These are phyloP conservation scores for Fusarium brachygibbosum DNA, from an alignment of 2,329 filamentous ascomycete genomes.

Conservation along the genomic window DNA sequence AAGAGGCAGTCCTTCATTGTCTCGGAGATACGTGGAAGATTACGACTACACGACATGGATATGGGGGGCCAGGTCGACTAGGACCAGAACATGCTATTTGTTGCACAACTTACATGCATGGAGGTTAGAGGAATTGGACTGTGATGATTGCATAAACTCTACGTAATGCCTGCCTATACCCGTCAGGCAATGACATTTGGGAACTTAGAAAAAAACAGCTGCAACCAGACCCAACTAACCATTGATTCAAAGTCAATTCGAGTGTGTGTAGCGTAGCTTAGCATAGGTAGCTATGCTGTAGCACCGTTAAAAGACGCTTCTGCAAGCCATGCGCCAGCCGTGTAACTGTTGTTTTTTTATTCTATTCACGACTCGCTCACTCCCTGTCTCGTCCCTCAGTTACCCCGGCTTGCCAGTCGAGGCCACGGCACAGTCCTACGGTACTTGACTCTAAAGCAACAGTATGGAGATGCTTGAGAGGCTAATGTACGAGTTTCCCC, in stretches of 20 bases:
- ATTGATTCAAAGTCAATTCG: slow-evolving; percentile 22
- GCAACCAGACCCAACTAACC: neutral
- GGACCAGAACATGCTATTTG: slow-evolving; percentile 3
- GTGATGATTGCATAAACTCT: slow-evolving; percentile 22
- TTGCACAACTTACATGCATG: slow-evolving; percentile 4
- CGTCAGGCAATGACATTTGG: slow-evolving; percentile 8
- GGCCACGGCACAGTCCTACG: neutral
- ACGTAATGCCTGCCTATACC: slow-evolving; percentile 14
- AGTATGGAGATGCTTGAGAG: slow-evolving; percentile 8
- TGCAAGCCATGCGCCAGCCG: slow-evolving; percentile 26
- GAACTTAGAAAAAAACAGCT: slow-evolving; percentile 1
- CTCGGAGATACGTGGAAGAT: slow-evolving; percentile 20
- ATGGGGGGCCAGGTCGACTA: neutral
- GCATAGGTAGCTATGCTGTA: neutral
- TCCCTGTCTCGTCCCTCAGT: neutral
- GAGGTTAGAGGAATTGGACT: slow-evolving; percentile 1
- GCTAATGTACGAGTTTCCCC: slow-evolving; percentile 11
- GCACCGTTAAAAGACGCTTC: slow-evolving; percentile 24
- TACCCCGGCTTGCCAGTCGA: neutral
- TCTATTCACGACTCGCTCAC: slow-evolving; percentile 2
- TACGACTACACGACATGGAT: slow-evolving; percentile 25
- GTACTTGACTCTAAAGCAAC: slow-evolving; percentile 12
- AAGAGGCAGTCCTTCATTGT: neutral
- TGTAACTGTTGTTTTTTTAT: slow-evolving; percentile 5
- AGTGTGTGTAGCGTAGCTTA: too few relatives aligned